Evolutionary conservation across 2,329 filamentous ascomycete species (phyloP).

Genomic region (Diplodia sapinea): DNA sequence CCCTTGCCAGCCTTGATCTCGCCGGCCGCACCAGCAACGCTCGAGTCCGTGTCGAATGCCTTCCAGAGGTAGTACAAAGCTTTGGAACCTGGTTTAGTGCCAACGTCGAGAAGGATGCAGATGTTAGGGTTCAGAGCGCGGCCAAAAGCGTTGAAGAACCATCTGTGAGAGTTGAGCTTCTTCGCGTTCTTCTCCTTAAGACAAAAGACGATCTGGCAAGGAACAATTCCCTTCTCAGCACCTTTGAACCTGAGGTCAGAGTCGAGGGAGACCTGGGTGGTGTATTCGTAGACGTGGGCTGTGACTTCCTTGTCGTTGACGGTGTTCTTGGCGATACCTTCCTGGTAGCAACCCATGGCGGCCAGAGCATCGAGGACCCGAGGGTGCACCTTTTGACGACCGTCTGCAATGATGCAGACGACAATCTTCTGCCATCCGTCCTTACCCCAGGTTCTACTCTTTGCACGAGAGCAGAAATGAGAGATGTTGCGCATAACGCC

Average conservation of each 20-base stretch:
- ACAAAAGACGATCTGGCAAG: conserved; percentile 98
- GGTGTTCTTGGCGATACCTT: conserved; percentile 97
- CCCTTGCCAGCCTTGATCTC: conserved; percentile 98
- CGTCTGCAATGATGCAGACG: conserved; percentile 94
- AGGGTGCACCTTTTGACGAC: conserved; percentile 90
- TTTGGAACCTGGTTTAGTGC: conserved; percentile 85
- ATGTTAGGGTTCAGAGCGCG: conserved; percentile 92
- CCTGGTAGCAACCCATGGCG: conserved; percentile 96
- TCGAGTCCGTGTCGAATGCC: conserved; percentile 96
- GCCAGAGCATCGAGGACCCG: conserved; percentile 92
- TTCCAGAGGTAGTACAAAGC: conserved; percentile 99
- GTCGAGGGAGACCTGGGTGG: conserved; percentile 95
- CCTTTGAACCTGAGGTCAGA: conserved; percentile 98
- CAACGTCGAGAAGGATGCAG: conserved; percentile 95
- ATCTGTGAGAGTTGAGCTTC: conserved; percentile 97
- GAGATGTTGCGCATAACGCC: conserved; percentile 98
- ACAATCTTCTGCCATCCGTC: conserved; percentile 99
- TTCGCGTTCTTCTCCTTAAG: conserved; percentile 97
- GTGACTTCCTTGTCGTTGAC: conserved; percentile 96
- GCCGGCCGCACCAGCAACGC: conserved; percentile 93
- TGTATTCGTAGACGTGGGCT: conserved; percentile 98
- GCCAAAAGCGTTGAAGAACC: conserved; percentile 99
- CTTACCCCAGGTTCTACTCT: conserved; percentile 95
- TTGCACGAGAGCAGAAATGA: conserved; percentile 91
- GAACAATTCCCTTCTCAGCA: conserved; percentile 97